Evolutionary conservation across 495 filamentous ascomycete species (phyloP), one percentile per base, ranked within the genome.

Genomic region (Bombardia bombarda): DNA sequence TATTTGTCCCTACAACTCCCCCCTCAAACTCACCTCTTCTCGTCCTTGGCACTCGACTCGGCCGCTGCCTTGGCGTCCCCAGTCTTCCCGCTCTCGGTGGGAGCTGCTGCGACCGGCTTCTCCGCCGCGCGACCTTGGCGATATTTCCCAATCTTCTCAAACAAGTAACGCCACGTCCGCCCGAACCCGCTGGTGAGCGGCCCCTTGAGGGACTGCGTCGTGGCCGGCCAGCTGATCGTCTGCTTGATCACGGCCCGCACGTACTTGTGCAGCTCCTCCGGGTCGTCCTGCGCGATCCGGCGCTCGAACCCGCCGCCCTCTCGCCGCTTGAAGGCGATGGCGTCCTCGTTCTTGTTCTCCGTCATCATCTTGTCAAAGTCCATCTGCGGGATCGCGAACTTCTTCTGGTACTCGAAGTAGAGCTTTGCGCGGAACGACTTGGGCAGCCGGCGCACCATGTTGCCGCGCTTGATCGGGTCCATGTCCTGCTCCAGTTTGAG

Each of bases 381-480:
- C 2, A 70, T 68, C 19, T 77, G 81, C 1, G 92, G 89, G 25
- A 97, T 93, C 25, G 74, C 73, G 51, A 84, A 95, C 55, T 93
- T 90, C 49, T 82, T 74, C 62, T 96, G 92, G 53, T 94, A 97
- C 52, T 87, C 80, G 63, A 92, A 93, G 65, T 97, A 98, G 2
- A 98, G 62, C 50, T 87, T 89, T 36, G 85, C 73, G 12, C 92
- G 76, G 74, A 98, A 97, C 1, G 80, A 69, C 43, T 85, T 88
- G 0, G 92, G 93, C 10, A 98, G 68, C 19, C 92, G 82, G 9
- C 93, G 80, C 7, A 98, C 90, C 85, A 97, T 97, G 58, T 98
- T 97, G 17, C 85, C 89, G 32, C 92, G 79, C 55, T 82, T 87
- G 33, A 86, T 61, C 0, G 87, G 87, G 51, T 95, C 85, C 86